Evolutionary conservation across 2,329 filamentous ascomycete species (phyloP), one percentile per base, ranked within the genome.

Genomic region (Pseudovirgaria hyperparasitica): DNA sequence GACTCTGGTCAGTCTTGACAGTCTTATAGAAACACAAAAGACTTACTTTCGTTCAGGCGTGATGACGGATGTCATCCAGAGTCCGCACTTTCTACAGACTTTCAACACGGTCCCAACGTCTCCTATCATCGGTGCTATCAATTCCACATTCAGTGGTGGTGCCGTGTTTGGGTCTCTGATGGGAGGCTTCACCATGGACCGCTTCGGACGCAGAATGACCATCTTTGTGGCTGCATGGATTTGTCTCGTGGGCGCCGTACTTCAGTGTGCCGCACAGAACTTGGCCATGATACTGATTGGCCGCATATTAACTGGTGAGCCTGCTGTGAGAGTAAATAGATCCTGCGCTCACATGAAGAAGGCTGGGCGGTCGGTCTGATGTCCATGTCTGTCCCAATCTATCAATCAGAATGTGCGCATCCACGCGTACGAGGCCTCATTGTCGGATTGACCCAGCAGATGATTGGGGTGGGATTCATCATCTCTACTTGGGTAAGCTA

Each of bases 321-420:
- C n/a, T n/a, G n/a, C n/a, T n/a, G n/a, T n/a, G n/a, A n/a, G n/a
- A n/a, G n/a, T n/a, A n/a, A n/a, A n/a, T n/a, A n/a, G n/a, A n/a
- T n/a, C n/a, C n/a, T n/a, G n/a, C n/a, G n/a, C n/a, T n/a, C n/a
- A n/a, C n/a, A n/a, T n/a, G n/a, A n/a, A n/a, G n/a, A 48, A 19
- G 70, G 70, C 5, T 62, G 68, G 42, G 70, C 69, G 3, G 65
- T 74, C 23, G 71, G 69, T 8, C 45, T 68, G 11, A 60, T 73
- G 37, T 67, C 62, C 11, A 72, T 70, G 43, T 67, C 65, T 3
- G 67, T 76, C 3, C 73, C 72, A 3, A 63, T 71, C 18, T 77
- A 77, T 43, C 71, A 75, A 31, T 67, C 71, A 7, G 73, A 77
- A 43, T 64, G 69, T 28, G 70, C 72, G 0, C 60, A 70, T 37